Conservation (phyloP, 2,329 filamentous ascomycete genomes). For the Orbilia quercus region DNA sequence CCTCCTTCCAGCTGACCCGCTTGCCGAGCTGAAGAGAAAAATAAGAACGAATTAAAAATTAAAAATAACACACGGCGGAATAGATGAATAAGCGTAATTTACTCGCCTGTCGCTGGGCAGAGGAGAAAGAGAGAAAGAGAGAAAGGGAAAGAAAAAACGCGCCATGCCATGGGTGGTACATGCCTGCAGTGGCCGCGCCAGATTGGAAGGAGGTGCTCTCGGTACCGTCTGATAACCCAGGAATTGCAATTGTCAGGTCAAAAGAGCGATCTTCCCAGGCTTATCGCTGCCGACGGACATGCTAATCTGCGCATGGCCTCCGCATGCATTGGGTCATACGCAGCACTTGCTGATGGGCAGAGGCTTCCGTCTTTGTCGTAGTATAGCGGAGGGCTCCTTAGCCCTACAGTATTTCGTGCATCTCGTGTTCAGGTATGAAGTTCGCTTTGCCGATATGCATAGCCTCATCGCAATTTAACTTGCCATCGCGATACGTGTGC, state of each 20-base stretch:
- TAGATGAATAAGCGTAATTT: slow-evolving; percentile 30
- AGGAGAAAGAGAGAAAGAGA: slow-evolving; percentile 2
- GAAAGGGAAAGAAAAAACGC: slow-evolving; percentile 10
- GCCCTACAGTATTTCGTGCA: background rate
- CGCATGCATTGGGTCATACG: background rate
- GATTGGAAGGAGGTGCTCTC: slow-evolving; percentile 43
- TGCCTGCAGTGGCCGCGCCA: slow-evolving; percentile 23
- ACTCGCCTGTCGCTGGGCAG: slow-evolving; percentile 23
- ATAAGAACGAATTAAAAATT: background rate
- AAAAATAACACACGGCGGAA: slow-evolving; percentile 21
- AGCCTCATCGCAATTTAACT: slow-evolving; percentile 27
- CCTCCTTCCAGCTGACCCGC: slow-evolving; percentile 13
- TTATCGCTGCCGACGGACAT: slow-evolving; percentile 25
- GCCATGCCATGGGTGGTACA: slow-evolving; percentile 18
- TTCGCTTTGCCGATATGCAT: slow-evolving; percentile 18
- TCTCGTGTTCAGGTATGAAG: background rate
- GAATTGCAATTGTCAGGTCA: slow-evolving; percentile 2
- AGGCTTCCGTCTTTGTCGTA: slow-evolving; percentile 13
- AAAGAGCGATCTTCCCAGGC: slow-evolving; percentile 4
- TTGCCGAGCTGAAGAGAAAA: slow-evolving; percentile 13
- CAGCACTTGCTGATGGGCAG: background rate
- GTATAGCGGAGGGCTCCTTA: slow-evolving; percentile 6
- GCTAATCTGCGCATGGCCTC: background rate
- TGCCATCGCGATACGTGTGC: background rate
- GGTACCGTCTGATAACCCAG: slow-evolving; percentile 36